Conservation (phyloP, 1,139 yeast genomes). For the Meyerozyma guilliermondii region DNA sequence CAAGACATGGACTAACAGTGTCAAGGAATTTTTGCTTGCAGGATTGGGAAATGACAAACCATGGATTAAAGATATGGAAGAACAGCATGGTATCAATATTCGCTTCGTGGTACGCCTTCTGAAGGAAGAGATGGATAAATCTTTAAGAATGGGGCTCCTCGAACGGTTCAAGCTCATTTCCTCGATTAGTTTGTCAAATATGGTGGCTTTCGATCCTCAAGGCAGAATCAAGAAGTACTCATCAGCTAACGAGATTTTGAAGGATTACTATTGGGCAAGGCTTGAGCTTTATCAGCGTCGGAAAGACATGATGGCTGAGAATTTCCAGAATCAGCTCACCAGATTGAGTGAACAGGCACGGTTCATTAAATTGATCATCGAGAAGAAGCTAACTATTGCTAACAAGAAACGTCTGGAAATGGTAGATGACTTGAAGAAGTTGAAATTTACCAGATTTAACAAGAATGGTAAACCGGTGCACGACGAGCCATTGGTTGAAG, state of each 20-base stretch:
- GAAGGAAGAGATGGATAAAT: constrained; percentile 78
- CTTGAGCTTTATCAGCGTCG: constrained; percentile 88
- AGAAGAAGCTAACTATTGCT: constrained; percentile 60
- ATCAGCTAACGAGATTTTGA: constrained; percentile 68
- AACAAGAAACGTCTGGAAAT: constrained; percentile 69
- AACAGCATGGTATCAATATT: constrained; percentile 81
- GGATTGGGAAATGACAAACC: constrained; percentile 79
- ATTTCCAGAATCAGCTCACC: constrained; percentile 68
- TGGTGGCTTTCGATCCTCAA: constrained; percentile 95
- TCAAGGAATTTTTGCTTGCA: constrained; percentile 76
- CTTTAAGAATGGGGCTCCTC: constrained; percentile 67
- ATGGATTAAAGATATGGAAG: constrained; percentile 95
- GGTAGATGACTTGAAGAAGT: constrained; percentile 54
- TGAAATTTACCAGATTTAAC: constrained; percentile 73
- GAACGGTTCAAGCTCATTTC: constrained; percentile 78
- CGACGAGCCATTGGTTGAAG: constrained; percentile 6
- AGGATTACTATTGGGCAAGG: constrained; percentile 81
- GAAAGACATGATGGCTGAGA: constrained; percentile 71
- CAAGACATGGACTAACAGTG: constrained; percentile 85
- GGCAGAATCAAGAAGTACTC: constrained; percentile 86
- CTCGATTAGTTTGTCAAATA: constrained; percentile 67
- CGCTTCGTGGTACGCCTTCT: constrained; percentile 72
- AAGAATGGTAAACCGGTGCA: constrained; percentile 55
- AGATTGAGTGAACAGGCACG: constrained; percentile 81
- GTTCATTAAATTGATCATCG: constrained; percentile 86